Conservation (phyloP, 2,329 filamentous ascomycete species). For the Lizonia empirigonia region DNA sequence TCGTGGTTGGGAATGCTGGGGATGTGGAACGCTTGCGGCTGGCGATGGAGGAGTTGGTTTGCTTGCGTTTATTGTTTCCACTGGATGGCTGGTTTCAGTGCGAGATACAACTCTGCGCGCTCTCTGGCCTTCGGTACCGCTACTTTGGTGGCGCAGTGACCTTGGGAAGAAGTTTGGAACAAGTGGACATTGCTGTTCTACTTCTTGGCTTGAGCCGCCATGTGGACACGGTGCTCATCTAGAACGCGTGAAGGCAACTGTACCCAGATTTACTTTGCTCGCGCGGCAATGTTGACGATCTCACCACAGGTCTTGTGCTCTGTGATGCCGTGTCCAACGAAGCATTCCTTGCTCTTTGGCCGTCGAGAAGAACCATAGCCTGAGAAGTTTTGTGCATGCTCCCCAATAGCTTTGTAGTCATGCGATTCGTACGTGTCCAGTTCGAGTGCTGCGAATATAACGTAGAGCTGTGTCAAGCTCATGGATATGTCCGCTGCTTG, state of each 20-base stretch:
- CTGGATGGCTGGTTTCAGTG: too few relatives aligned
- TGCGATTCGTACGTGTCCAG: not conserved
- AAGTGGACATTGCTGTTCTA: not conserved
- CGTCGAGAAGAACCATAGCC: too few relatives aligned
- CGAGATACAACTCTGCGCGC: too few relatives aligned
- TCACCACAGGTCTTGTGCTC: not conserved
- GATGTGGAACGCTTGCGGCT: too few relatives aligned
- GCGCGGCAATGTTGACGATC: not conserved
- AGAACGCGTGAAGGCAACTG: not conserved
- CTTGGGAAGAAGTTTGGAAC: not conserved
- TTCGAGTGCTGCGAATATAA: not conserved
- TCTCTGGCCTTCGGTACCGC: too few relatives aligned
- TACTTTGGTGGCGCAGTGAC: too few relatives aligned
- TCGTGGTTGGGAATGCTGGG: too few relatives aligned
- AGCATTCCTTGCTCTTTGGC: not conserved
- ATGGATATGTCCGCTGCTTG: not conserved
- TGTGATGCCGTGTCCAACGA: not conserved
- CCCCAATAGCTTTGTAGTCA: not conserved
- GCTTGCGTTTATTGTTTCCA: too few relatives aligned
- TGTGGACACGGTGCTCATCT: not conserved
- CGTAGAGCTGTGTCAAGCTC: not conserved
- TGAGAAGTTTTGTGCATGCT: not conserved
- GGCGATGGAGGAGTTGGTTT: too few relatives aligned
- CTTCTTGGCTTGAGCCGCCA: not conserved
- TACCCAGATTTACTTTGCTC: not conserved